These are phyloP conservation scores for Fagus crenata DNA, from an alignment of 306 rosid genomes.

Conservation along the genomic window DNA sequence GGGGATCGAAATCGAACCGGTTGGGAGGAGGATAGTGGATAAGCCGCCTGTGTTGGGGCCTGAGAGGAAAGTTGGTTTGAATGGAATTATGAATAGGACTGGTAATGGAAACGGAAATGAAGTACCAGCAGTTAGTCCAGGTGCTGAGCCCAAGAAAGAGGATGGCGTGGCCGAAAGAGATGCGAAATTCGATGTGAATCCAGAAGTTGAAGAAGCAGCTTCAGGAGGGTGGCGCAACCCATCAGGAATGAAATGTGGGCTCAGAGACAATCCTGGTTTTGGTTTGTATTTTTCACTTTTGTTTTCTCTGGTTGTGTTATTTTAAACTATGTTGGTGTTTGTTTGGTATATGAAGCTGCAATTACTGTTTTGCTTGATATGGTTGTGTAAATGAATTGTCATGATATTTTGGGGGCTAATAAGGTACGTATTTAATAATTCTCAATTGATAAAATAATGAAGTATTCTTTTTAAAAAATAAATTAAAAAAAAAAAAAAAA, in stretches of 20 bases:
- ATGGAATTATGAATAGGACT: slow-evolving; percentile 38
- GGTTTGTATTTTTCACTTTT: slow-evolving; percentile 49
- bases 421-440: neutral
- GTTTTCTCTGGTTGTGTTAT: neutral
- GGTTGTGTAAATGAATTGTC: neutral
- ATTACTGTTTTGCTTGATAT: neutral
- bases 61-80: slow-evolving; percentile 41
- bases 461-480: too few relatives aligned
- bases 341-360: slow-evolving; percentile 7
- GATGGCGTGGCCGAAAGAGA: slow-evolving; percentile 40
- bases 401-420: neutral
- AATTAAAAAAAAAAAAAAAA: too few relatives aligned
- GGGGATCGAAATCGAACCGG: slow-evolving; percentile 62
- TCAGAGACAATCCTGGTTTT: slow-evolving; percentile 64
- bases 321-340: slow-evolving; percentile 3
- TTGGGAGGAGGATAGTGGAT: slow-evolving; percentile 38
- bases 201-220: slow-evolving; percentile 45
- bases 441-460: neutral
- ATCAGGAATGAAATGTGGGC: slow-evolving; percentile 61
- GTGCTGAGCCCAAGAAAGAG: slow-evolving; percentile 43
- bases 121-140: slow-evolving; percentile 40
- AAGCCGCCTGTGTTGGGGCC: slow-evolving; percentile 38
- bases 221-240: slow-evolving; percentile 48
- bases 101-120: slow-evolving; percentile 36
- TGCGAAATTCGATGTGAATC: slow-evolving; percentile 39